These are phyloP conservation scores for Cotoneaster glaucophyllus DNA, from an alignment of 306 rosid species.

Conservation along the genomic window DNA sequence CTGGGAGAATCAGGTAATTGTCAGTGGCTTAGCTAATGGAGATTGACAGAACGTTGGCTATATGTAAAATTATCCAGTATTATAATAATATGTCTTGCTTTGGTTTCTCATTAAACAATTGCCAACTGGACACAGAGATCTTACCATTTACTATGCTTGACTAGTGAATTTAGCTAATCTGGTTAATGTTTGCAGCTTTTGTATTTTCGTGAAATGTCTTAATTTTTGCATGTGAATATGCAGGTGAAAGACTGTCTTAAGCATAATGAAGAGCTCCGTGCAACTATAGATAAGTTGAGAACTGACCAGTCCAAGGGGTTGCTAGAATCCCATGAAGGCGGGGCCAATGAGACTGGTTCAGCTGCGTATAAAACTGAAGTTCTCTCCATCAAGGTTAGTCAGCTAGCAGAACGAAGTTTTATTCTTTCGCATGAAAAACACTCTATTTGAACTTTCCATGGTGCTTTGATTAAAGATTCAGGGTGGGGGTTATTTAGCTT, in stretches of 20 bases:
- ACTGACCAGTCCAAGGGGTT: constrained; percentile 52
- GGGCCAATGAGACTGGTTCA: constrained; percentile 27
- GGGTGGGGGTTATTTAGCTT: background rate
- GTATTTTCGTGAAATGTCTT: background rate
- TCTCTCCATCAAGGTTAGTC: constrained; percentile 67
- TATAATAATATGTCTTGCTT: background rate
- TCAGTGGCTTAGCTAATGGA: background rate
- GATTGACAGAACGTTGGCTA: background rate
- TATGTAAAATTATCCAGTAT: background rate
- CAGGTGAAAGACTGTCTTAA: constrained; percentile 89
- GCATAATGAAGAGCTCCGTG: constrained; percentile 87
- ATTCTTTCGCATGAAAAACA: background rate
- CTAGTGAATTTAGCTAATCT: background rate
- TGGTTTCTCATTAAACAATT: background rate
- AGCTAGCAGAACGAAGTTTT: background rate
- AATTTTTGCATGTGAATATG: constrained; percentile 17
- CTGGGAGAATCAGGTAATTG: constrained; percentile 82
- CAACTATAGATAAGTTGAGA: constrained; percentile 56
- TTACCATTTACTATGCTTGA: background rate
- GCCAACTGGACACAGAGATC: background rate
- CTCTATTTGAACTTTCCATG: background rate
- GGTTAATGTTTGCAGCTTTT: background rate
- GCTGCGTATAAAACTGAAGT: constrained; percentile 46
- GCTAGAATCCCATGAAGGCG: constrained; percentile 31
- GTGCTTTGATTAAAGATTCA: background rate